phyloP scores from a whole-genome alignment of 2,329 filamentous ascomycete genomes.

The Neofusicoccum sp. region DNA sequence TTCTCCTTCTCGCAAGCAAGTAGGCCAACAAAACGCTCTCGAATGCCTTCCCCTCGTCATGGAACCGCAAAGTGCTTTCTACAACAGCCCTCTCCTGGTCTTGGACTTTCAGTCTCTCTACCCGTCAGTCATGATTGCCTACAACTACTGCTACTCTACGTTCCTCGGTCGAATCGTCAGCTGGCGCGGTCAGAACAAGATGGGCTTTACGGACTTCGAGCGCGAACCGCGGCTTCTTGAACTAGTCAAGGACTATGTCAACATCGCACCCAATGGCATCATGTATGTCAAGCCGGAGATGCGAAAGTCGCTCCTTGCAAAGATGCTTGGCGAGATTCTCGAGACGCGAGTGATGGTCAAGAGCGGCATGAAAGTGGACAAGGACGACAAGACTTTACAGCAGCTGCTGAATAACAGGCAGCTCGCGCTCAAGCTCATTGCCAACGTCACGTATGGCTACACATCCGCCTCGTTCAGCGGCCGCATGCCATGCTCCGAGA shows the following conservation, averaged over 20 bases:
- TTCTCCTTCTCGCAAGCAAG: conserved; percentile 88
- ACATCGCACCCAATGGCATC: conserved; percentile 93
- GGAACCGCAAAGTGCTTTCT: conserved; percentile 95
- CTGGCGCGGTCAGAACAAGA: conserved; percentile 91
- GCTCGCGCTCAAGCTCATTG: conserved; percentile 89
- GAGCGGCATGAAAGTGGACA: conserved; percentile 91
- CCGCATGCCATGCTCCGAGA: conserved; percentile 96
- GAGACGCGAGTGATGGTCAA: conserved; percentile 98
- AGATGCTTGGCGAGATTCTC: conserved; percentile 94
- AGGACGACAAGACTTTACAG: conserved; percentile 83
- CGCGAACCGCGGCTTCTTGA: conserved; percentile 74
- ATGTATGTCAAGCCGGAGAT: conserved; percentile 88
- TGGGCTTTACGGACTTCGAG: conserved; percentile 89
- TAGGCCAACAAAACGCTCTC: conserved; percentile 89
- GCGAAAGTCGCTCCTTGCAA: conserved; percentile 86
- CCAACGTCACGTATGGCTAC: conserved; percentile 99
- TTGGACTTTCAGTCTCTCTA: conserved; percentile 96
- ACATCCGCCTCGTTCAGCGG: conserved; percentile 96
- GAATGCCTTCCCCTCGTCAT: conserved; percentile 95
- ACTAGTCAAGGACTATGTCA: conserved; percentile 81
- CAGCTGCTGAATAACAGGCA: conserved; percentile 91
- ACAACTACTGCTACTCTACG: conserved; percentile 98
- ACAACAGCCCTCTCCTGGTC: conserved; percentile 84
- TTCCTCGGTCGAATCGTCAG: conserved; percentile 82
- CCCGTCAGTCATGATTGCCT: conserved; percentile 97